A percentile compares a stretch with the other conserved stretches of the same genome.
These are phyloP conservation scores for Trichophyton rubrum DNA, from an alignment of 2,329 filamentous ascomycete genomes.

Conservation along the genomic window DNA sequence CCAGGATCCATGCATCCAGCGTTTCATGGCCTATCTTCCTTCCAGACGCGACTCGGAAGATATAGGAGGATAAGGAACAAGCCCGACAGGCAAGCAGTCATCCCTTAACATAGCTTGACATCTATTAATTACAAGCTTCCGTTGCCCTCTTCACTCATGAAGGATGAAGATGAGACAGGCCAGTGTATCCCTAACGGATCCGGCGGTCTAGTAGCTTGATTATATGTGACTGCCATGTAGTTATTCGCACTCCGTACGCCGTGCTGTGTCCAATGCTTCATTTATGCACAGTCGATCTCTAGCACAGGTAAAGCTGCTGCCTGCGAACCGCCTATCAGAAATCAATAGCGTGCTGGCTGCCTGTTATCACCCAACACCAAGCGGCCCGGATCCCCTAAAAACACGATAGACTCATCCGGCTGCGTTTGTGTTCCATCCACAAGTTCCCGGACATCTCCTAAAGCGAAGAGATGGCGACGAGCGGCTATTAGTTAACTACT, in stretches of 20 bases:
- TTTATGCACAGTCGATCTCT: neutral
- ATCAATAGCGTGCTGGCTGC: neutral
- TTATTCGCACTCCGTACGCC: neutral
- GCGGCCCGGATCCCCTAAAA: neutral
- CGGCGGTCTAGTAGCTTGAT: neutral
- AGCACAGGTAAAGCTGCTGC: neutral
- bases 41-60: neutral
- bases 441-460: neutral
- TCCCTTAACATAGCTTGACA: neutral
- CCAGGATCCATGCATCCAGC: neutral
- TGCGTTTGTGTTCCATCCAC: neutral
- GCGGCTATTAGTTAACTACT: neutral
- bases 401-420: neutral
- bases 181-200: neutral
- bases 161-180: neutral
- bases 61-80: neutral
- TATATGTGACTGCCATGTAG: too few species aligned
- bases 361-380: neutral
- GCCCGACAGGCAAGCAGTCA: neutral
- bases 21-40: neutral
- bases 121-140: constrained; percentile 1
- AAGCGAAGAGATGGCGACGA: neutral
- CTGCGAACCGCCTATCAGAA: neutral
- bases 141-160: neutral
- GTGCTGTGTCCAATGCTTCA: neutral